Evolutionary conservation across 2,329 filamentous ascomycete species (phyloP).

Genomic region (Ascomycota sp.): DNA sequence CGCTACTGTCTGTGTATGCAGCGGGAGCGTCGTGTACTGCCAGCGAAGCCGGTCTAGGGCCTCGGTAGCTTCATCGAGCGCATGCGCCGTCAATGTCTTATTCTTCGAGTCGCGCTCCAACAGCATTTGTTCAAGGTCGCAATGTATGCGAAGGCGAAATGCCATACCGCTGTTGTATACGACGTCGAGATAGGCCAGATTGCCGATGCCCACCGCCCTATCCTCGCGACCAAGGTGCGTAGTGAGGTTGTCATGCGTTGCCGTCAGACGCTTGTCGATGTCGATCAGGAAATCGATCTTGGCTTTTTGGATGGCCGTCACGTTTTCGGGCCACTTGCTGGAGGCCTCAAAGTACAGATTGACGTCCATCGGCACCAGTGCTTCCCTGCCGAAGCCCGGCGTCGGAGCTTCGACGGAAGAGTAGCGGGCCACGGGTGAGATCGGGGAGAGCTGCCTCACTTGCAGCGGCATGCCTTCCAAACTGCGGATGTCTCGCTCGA

Average conservation of each 20-base stretch:
- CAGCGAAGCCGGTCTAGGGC: slow-evolving; percentile 51
- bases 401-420: slow-evolving; percentile 30
- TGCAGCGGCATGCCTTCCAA: slow-evolving; percentile 74
- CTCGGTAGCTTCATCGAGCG: slow-evolving; percentile 44
- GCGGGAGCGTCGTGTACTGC: slow-evolving; percentile 46
- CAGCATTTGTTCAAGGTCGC: slow-evolving; percentile 65
- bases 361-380: slow-evolving; percentile 43
- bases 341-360: slow-evolving; percentile 85
- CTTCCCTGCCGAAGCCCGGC: slow-evolving; percentile 20
- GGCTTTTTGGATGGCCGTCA: slow-evolving; percentile 75
- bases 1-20: slow-evolving; percentile 61
- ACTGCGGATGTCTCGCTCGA: slow-evolving; percentile 56
- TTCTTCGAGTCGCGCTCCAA: slow-evolving; percentile 61
- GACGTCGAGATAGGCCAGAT: slow-evolving; percentile 65
- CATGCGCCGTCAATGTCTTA: slow-evolving; percentile 39
- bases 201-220: slow-evolving; percentile 40
- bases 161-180: slow-evolving; percentile 45
- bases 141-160: slow-evolving; percentile 72
- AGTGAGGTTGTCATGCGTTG: slow-evolving; percentile 34
- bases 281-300: slow-evolving; percentile 76
- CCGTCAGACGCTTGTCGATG: slow-evolving; percentile 47
- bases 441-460: slow-evolving; percentile 54
- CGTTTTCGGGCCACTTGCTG: slow-evolving; percentile 76
- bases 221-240: slow-evolving; percentile 68
- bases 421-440: slow-evolving; percentile 52